Base-by-base conservation (phyloP, 371 early-diverging fungal genomes). In the Mucor irregularis region DNA sequence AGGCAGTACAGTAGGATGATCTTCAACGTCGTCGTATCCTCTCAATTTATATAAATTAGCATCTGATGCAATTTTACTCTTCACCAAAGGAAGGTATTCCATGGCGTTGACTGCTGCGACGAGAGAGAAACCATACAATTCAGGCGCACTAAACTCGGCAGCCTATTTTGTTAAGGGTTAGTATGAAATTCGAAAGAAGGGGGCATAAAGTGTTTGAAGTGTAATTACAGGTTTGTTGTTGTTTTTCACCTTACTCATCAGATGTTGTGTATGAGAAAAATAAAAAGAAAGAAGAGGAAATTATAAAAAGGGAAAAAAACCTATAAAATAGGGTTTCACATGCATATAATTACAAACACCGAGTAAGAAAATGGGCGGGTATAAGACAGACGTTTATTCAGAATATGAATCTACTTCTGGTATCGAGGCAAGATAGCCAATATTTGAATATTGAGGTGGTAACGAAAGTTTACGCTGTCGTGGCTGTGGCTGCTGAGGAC, bases 21-120 rank as follows among this genome's bases (percentile, higher is more conserved):
- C 75, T 4, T 50, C 38, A 17, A 71, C 42, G 13, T 61, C 58
- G 5, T 48, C 26, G 1, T 39, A 34, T 14, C 66, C 58, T 19
- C 71, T 66, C 8, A 69, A 29, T 0, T 17, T 33, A 17, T 51
- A 52, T 13, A 75, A 34, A 6, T 39, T 34, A n/a, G 56, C 69
- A 39, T 75, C 69, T 17, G 30, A 39, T 5, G 75, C 72, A 13
- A 75, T 48, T 31, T 71, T 71, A 10, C 58, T n/a, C 5, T 58
- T 49, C n/a, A 62, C 44, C 17, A 58, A 58, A 5, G 71, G 66
- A 14, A 69, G 5, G 28, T 60, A 60, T 14, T 71, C 69, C 0
- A 71, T 33, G 0, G 59, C 57, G 34, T 66, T 55, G 6, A 68
- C 62, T 21, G 65, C 69, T 2, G 55, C 31, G 2, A 64, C 29